Percentiles rank a stretch among this genome's conserved stretches.
phyloP scores from a whole-genome alignment of 768 basidiomycete species.

The Udeniomyces megalosporus region DNA sequence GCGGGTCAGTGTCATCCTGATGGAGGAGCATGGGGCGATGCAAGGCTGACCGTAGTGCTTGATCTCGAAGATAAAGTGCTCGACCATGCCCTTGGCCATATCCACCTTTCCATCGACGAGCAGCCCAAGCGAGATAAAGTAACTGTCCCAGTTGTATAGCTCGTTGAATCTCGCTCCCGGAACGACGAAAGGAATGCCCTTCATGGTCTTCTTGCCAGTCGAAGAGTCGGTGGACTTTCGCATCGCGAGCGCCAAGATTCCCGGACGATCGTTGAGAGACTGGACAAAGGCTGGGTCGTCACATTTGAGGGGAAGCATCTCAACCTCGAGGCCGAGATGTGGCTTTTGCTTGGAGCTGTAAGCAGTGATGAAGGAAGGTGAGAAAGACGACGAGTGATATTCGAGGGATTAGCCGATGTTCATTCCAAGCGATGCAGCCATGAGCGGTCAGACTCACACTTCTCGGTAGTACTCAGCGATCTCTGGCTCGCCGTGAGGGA shows the following conservation, averaged over 20 bases:
- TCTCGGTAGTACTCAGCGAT: conserved; percentile 92
- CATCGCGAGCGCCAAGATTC: conserved; percentile 90
- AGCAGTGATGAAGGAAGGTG: neutral
- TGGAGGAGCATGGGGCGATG: neutral
- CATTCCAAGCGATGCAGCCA: too few species aligned
- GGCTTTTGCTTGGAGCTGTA: conserved; percentile 61
- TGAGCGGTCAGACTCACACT: conserved; percentile 35
- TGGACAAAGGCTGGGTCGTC: conserved; percentile 81
- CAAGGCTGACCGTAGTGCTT: conserved; percentile 59
- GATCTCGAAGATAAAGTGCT: conserved; percentile 98
- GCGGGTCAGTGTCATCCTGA: neutral
- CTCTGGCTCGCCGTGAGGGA: conserved; percentile 74
- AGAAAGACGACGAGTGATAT: too few species aligned
- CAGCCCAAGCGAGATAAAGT: conserved; percentile 83
- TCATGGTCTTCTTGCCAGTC: conserved; percentile 56
- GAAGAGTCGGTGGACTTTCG: conserved; percentile 65
- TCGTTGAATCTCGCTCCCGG: conserved; percentile 45
- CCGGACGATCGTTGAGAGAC: conserved; percentile 83
- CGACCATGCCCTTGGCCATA: conserved; percentile 95
- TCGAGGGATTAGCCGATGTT: too few species aligned
- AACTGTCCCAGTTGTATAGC: conserved; percentile 34
- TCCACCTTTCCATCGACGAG: conserved; percentile 84
- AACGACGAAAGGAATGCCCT: conserved; percentile 92
- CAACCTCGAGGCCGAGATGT: conserved; percentile 82
- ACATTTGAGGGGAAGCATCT: conserved; percentile 67